phyloP scores from a whole-genome alignment of 108 stramenopile species.

The Conticribra guillardii region DNA sequence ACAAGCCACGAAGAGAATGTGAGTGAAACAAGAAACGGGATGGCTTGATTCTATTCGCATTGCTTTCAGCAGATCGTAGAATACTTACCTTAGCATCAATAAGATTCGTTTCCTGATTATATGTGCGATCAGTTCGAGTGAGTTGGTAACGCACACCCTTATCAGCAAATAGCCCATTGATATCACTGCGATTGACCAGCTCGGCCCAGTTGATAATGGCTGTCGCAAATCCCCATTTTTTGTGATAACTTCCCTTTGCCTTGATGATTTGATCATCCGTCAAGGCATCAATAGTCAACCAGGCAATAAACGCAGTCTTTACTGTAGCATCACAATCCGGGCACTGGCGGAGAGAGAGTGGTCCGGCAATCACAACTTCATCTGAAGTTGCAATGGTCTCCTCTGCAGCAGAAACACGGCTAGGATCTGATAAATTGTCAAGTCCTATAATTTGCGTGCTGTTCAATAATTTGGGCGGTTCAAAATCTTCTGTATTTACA shows the following conservation, averaged over 20 bases:
- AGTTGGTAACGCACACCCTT: conserved; percentile 54
- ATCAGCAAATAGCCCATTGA: conserved; percentile 42
- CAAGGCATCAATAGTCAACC: conserved; percentile 42
- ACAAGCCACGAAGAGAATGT: no score
- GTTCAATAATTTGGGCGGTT: conserved; percentile 16
- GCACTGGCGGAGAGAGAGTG: conserved; percentile 50
- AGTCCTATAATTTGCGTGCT: conserved; percentile 24
- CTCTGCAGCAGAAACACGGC: neutral
- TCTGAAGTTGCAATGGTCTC: conserved; percentile 29
- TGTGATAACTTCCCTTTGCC: conserved; percentile 38
- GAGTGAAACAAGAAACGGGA: no score
- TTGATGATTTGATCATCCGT: conserved; percentile 33
- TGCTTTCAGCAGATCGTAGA: conserved; percentile 36
- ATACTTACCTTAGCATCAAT: conserved; percentile 11
- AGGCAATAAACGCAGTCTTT: conserved; percentile 64
- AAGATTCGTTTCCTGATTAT: no score
- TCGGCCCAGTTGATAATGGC: conserved; percentile 44
- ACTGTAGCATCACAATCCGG: no score
- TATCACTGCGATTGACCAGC: conserved; percentile 40
- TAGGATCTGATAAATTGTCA: conserved; percentile 34
- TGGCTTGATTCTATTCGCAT: no score
- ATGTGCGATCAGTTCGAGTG: conserved; percentile 46
- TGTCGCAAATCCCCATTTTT: conserved; percentile 58
- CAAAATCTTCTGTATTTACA: conserved; percentile 53
- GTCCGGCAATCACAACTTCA: conserved; percentile 59